Base-by-base conservation (phyloP, 805 yeast species). In the Candida corydali region DNA sequence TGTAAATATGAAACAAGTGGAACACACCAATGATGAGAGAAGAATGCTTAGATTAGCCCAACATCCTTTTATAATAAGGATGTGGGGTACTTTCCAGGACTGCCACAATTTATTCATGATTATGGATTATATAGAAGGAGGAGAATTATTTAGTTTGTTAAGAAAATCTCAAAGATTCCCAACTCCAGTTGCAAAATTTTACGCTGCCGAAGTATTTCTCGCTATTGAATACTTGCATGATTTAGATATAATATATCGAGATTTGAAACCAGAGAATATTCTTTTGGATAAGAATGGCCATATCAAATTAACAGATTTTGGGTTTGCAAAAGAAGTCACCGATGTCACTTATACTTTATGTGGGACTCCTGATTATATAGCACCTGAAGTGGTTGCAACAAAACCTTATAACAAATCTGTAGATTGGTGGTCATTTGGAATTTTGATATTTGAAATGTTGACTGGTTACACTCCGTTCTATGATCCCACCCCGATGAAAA, bases 1-100 rank as follows among this genome's bases (percentile, higher is more conserved):
- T 33, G 75, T 76, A 9, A 74, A 70, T 46, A 74, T 75, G 75
- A 76, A 76, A 51, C 82, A 76, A 51, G 79, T 76, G 16, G 82
- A 76, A 51, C 82, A 76, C 51, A 76, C 82, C 14, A 76, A 76
- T 48, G 82, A 76, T 50, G 82, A 76, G 55, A 57, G 82, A 39
- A 59, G 80, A 45, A 76, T 76, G 76, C 58, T 76, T 26, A 73
- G 70, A 43, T 59, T 75, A 37, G 76, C 76, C 9, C 77, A 76
- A 44, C 82, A 76, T 48, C 82, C 82, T 5, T 76, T 76, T 43
- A 61, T 76, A 44, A 76, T 75, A 43, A 53, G 81, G 39, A 75
- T 76, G 80, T 76, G 82, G 82, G 82, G 82, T n/a, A 76, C 81
- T 5, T 76, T 71, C 49, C 81, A 76, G 52, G 82, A 76, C 48